Percentiles rank a stretch among this genome's conserved stretches.
Conservation (phyloP, 2,329 filamentous ascomycete species). For the Chrysoporthe puriensis region DNA sequence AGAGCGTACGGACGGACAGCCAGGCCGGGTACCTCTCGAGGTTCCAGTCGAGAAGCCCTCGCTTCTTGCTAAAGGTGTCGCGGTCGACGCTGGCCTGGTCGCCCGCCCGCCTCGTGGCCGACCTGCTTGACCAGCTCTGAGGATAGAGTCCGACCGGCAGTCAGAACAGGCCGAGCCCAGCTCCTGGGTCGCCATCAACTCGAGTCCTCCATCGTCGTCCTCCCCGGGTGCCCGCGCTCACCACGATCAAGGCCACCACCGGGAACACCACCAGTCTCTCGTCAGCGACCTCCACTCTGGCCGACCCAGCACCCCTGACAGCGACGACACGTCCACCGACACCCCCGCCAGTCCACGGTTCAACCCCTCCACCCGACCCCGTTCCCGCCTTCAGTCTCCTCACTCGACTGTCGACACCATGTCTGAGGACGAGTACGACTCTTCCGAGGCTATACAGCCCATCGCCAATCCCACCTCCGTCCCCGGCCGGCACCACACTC, state of each 20-base stretch:
- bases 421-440: slow-evolving; percentile 39
- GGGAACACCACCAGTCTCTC: slow-evolving; percentile 37
- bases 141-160: slow-evolving; percentile 22
- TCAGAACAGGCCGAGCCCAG: slow-evolving; percentile 17
- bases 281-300: slow-evolving; percentile 48
- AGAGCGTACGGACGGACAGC: background rate
- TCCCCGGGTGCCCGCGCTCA: slow-evolving; percentile 1
- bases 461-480: slow-evolving; percentile 26
- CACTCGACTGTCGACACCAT: slow-evolving; percentile 31
- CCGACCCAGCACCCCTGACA: slow-evolving; percentile 31
- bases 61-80: background rate
- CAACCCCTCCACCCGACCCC: slow-evolving; percentile 10
- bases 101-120: slow-evolving; percentile 4
- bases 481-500: slow-evolving; percentile 33
- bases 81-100: slow-evolving; percentile 8
- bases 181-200: slow-evolving; percentile 23
- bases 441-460: slow-evolving; percentile 28
- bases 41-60: slow-evolving; percentile 4
- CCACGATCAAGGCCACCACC: background rate
- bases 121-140: slow-evolving; percentile 16
- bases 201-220: slow-evolving; percentile 2
- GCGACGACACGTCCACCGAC: background rate
- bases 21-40: background rate
- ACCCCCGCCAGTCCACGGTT: slow-evolving; percentile 2
- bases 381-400: slow-evolving; percentile 15